Percentiles rank a stretch among this genome's conserved stretches.
Evolutionary conservation across 2,329 filamentous ascomycete genomes (phyloP).

Genomic region (Dactylellina sp.): DNA sequence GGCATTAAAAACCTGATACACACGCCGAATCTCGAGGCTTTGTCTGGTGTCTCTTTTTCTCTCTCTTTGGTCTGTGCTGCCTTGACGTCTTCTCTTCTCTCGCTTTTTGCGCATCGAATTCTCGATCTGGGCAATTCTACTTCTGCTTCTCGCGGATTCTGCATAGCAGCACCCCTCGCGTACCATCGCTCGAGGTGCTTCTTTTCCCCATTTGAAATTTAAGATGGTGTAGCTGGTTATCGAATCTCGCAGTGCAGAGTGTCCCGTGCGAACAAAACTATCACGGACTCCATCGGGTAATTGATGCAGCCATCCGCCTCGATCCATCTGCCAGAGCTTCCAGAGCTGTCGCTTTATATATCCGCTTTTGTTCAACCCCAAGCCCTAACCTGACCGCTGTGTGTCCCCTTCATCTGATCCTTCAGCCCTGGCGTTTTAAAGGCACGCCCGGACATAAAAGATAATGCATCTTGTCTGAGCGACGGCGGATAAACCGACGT

Average conservation of each 20-base stretch:
- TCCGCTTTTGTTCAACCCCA: conserved; percentile 17
- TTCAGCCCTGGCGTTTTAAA: conserved; percentile 20
- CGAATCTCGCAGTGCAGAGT: no score
- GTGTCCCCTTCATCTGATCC: conserved; percentile 21
- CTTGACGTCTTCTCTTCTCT: conserved; percentile 17
- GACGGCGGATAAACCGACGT: background rate
- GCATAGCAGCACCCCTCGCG: conserved; percentile 2
- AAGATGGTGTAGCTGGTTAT: background rate
- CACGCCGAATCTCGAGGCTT: background rate
- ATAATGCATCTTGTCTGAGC: conserved; percentile 9
- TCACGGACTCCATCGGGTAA: background rate
- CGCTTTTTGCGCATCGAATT: conserved; percentile 19
- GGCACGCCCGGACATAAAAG: conserved; percentile 18
- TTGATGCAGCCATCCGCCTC: conserved; percentile 11
- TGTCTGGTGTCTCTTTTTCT: no score
- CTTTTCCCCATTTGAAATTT: background rate
- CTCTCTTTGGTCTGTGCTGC: conserved; percentile 17
- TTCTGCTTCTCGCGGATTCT: background rate
- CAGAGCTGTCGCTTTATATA: conserved; percentile 17
- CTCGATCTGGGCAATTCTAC: conserved; percentile 1
- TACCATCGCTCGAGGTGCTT: background rate
- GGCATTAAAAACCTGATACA: conserved; percentile 5
- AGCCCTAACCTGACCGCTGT: conserved; percentile 8
- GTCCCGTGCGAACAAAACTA: background rate
- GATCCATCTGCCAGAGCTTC: conserved; percentile 8